Evolutionary conservation across 2,329 filamentous ascomycete species (phyloP), one percentile per base, ranked within the genome.

Genomic region (Davidsoniella eucalypti): DNA sequence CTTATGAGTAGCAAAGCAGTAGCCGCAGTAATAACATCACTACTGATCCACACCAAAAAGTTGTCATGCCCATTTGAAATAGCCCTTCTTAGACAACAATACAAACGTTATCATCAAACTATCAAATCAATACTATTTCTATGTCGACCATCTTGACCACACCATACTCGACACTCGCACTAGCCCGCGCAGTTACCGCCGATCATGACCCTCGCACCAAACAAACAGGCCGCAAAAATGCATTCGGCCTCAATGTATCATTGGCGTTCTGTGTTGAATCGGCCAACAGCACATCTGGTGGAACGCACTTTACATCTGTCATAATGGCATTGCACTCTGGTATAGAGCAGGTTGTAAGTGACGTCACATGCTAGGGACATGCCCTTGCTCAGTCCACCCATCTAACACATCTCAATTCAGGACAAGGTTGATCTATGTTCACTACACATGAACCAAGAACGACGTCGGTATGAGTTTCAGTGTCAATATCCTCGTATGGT

Each of bases 131-230:
- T 29, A n/a, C 21, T 29, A 6, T 42, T 23, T 5, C 40, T 4
- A 54, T 54, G 49, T 23, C 49, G 7, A 9, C 52, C 5, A 51
- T 54, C 18, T 45, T 54, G 40, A 49, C 23, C 17, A 36, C 42
- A 17, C 18, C 40, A 4, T 46, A 51, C 26, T 41, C 29, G 18
- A 45, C 44, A 9, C 48, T 54, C 21, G 52, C 51, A 16, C 12
- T 54, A 17, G 23, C 49, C 21, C 40, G 52, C 3, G 52, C 52
- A 7, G 43, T 54, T 38, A 45, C 51, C n/a, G 52, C 52, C 25
- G 44, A 54, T 36, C 52, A 54, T 46, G 49, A 54, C 16, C 41
- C 52, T 6, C 44, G 49, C 6, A 51, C 49, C 6, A 54, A 54
- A 39, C 33, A 54, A 49, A 51, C 49, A 8, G 48, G 41, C 2